Percentiles rank a stretch among this genome's conserved stretches.
Evolutionary conservation across 441 rosid species (phyloP).

Genomic region (Rhodomyrtus psidioides): DNA sequence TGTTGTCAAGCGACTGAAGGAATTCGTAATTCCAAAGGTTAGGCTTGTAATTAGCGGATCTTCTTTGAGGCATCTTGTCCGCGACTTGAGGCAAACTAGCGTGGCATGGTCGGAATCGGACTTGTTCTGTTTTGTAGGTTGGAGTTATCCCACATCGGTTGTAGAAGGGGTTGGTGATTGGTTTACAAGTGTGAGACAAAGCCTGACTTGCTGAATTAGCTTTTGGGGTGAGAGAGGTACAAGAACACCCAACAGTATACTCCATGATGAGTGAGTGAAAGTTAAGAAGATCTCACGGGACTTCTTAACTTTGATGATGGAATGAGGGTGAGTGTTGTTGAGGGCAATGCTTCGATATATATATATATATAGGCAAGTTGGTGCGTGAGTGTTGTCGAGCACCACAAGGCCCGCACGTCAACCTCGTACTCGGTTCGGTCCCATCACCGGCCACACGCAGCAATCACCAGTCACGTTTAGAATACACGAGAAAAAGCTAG

Average conservation of each 20-base stretch:
- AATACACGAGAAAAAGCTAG: neutral
- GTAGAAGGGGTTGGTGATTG: neutral
- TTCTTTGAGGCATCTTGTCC: conserved; percentile 4
- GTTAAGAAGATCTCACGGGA: too few species aligned
- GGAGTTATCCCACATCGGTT: neutral
- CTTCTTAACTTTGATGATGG: neutral
- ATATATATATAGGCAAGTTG: neutral
- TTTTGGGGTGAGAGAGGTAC: too few species aligned
- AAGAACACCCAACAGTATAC: neutral
- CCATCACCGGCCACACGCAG: rapidly evolving
- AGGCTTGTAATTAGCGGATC: conserved; percentile 37
- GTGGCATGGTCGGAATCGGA: neutral
- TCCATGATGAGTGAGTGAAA: neutral
- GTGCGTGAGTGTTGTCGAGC: neutral
- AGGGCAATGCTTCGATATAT: neutral
- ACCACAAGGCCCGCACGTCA: neutral
- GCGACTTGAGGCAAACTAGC: neutral
- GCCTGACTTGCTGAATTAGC: too few species aligned
- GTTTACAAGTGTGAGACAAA: too few species aligned
- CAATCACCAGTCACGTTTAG: neutral
- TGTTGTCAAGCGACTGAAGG: conserved; percentile 22
- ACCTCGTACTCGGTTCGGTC: neutral
- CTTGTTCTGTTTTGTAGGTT: neutral
- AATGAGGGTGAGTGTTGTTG: neutral
- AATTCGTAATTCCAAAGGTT: conserved; percentile 41